Evolutionary conservation across 805 yeast genomes (phyloP), one percentile per base, ranked within the genome.

Genomic region (Brettanomyces bruxellensis): DNA sequence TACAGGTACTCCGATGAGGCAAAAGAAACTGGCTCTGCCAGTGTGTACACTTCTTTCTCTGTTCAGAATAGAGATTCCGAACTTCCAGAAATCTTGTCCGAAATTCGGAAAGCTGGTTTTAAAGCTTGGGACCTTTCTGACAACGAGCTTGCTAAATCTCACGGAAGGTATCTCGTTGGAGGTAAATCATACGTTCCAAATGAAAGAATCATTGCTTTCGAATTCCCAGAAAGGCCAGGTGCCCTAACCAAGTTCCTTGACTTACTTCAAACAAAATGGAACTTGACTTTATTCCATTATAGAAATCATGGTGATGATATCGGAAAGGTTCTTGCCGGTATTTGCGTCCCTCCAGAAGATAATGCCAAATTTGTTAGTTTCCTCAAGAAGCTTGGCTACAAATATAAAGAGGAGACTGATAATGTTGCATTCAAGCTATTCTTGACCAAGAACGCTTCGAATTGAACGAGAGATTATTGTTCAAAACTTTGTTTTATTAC

Each of bases 181-280:
- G 99, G 99, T 48, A 81, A 84, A 49, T 78, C 90, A 0, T 66
- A 72, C 23, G 79, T 86, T 18, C 73, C 78, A 28, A 74, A 86
- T 53, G 99, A 93, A 66, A 80, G 83, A 56, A 66, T 93, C 34
- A 78, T 81, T 55, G 75, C 84, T 43, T 93, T 93, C 58, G 96
- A 89, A 65, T 95, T 93, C 72, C 99, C 99, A 12, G 99, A 93
- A 61, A 81, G 93, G 59, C 98, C 99, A 2, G 95, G 96, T 42
- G 97, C 99, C 1, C 72, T 93, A 58, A 78, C 83, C 28, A 83
- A 77, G 48, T 93, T 93, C 68, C 73, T 93, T 58, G 75, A 74
- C 25, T 73, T 81, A 14, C 66, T 93, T 60, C 78, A 83, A 57
- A 73, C 75, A 25, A 79, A 81, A 44, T 93, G 98, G 97, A 93